phyloP scores from a whole-genome alignment of 352 stramenopile species.

The Aphanomyces cochlioides region DNA sequence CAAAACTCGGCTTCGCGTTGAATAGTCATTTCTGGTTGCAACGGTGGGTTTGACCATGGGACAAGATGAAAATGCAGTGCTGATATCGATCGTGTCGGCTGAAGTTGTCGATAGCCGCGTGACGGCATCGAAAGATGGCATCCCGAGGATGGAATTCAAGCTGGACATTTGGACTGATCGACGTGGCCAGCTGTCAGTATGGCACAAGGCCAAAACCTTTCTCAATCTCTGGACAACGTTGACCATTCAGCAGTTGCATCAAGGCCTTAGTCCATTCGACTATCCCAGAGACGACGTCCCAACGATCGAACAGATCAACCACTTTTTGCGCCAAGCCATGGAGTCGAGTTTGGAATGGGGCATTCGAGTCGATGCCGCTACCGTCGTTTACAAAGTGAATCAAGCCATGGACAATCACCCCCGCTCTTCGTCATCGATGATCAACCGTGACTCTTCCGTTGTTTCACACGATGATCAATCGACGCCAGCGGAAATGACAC shows the following conservation, averaged over 20 bases:
- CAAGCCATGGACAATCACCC: background rate
- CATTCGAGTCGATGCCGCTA: slow-evolving; percentile 5
- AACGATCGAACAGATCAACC: slow-evolving; percentile 13
- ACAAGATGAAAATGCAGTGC: background rate
- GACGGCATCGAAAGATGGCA: background rate
- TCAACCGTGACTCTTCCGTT: background rate
- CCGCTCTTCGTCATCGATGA: background rate
- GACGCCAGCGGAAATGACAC: background rate
- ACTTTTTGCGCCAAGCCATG: slow-evolving; percentile 4
- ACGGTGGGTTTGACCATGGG: background rate
- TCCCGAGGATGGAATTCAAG: slow-evolving; percentile 2
- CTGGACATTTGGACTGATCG: slow-evolving; percentile 17
- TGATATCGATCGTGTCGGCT: background rate
- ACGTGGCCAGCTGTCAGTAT: slow-evolving; percentile 7
- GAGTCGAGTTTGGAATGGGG: slow-evolving; percentile 7
- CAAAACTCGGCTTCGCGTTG: too few relatives aligned
- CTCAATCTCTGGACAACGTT: slow-evolving; percentile 18
- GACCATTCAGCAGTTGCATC: slow-evolving; percentile 18
- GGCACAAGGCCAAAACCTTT: slow-evolving; percentile 18
- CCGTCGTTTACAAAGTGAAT: slow-evolving; percentile 3
- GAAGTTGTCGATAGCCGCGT: background rate
- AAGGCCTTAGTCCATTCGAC: background rate
- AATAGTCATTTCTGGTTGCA: too few relatives aligned
- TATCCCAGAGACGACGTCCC: background rate
- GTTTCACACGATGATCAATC: background rate